Conservation (phyloP, 2,329 filamentous ascomycete species). For the Sclerotinia subarctica region DNA sequence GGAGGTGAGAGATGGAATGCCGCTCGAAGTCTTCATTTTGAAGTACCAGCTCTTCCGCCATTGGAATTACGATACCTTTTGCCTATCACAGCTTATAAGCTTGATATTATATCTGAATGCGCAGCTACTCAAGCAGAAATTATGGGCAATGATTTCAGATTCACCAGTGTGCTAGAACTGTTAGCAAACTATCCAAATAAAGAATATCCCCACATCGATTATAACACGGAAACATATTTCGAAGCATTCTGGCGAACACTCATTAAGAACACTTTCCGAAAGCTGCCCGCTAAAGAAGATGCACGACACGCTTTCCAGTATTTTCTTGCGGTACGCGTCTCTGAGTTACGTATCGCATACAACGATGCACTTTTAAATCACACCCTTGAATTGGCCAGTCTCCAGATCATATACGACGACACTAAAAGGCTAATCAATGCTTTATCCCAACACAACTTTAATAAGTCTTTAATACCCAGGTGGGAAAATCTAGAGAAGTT, state of each 20-base stretch:
- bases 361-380: neutral
- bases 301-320: constrained; percentile 9
- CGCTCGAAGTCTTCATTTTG: constrained; percentile 10
- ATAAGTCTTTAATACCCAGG: neutral
- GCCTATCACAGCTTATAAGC: neutral
- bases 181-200: neutral
- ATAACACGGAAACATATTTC: neutral
- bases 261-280: constrained; percentile 23
- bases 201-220: neutral
- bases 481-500: neutral
- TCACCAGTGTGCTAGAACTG: constrained; percentile 7
- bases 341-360: constrained; percentile 3
- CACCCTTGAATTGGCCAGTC: neutral
- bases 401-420: neutral
- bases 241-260: constrained; percentile 25
- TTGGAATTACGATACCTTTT: neutral
- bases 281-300: constrained; percentile 1
- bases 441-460: neutral
- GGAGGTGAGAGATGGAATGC: constrained; percentile 22
- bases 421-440: neutral
- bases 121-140: constrained; percentile 13
- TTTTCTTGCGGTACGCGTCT: constrained; percentile 14
- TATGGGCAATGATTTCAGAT: constrained; percentile 16
- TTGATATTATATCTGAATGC: constrained; percentile 1
- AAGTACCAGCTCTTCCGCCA: constrained; percentile 5